Conservation (phyloP, 345 rosid species). For the Corchorus olitorius region DNA sequence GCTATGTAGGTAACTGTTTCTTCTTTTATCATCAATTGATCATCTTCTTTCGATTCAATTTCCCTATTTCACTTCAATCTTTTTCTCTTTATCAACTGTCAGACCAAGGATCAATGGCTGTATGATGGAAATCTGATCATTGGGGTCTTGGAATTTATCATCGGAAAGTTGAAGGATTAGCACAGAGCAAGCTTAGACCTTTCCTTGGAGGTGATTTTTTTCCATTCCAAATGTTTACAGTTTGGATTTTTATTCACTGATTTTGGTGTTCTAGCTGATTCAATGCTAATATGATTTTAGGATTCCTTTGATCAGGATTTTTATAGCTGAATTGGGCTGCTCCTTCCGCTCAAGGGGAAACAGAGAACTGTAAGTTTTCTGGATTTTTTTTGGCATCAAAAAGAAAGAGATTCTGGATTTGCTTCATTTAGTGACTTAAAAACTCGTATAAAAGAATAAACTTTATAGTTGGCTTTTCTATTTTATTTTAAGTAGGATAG, state of each 20-base stretch:
- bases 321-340: too few species aligned
- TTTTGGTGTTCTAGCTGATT: neutral
- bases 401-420: too few species aligned
- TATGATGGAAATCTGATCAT: neutral
- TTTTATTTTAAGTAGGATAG: neutral
- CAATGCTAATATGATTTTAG: too few species aligned
- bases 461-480: too few species aligned
- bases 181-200: neutral
- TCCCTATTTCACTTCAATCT: neutral
- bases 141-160: constrained; percentile 1
- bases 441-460: neutral
- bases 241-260: neutral
- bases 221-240: too few species aligned
- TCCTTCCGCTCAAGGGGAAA: neutral
- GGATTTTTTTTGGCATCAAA: too few species aligned
- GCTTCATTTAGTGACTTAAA: too few species aligned
- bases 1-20: neutral
- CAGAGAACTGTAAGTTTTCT: neutral
- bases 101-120: constrained; percentile 10
- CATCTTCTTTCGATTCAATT: neutral
- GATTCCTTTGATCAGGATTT: too few species aligned
- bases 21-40: neutral
- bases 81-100: neutral
- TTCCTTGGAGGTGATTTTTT: neutral
- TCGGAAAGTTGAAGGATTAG: neutral